Evolutionary conservation across 257 asterid genomes (phyloP).

Genomic region (Petunia axillaris): DNA sequence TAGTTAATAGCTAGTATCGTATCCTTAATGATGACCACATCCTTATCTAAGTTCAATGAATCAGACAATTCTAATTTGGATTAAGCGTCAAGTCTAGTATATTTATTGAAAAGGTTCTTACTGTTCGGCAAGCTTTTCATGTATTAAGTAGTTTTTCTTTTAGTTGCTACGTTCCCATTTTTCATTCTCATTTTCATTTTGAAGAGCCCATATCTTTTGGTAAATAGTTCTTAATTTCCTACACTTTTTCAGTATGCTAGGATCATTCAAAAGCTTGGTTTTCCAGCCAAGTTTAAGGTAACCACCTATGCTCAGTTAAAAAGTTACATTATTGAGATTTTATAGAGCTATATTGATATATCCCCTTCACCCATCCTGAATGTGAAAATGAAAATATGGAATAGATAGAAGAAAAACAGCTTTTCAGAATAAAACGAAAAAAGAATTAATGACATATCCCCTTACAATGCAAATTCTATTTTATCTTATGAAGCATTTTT

Average conservation of each 20-base stretch:
- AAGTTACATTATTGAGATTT: background rate
- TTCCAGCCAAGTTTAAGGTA: conserved; percentile 81
- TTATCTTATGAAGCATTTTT: too few relatives aligned
- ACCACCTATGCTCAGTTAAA: conserved; percentile 18
- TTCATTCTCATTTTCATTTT: conserved; percentile 16
- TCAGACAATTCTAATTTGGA: background rate
- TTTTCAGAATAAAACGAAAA: background rate
- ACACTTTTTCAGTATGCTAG: conserved; percentile 60
- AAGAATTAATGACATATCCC: background rate
- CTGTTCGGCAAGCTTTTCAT: background rate
- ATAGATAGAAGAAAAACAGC: background rate
- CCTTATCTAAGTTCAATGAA: background rate
- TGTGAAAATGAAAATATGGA: background rate
- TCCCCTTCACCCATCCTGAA: background rate
- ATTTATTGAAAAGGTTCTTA: conserved; percentile 18
- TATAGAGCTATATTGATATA: background rate
- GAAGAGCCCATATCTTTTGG: conserved; percentile 11
- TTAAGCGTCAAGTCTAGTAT: background rate
- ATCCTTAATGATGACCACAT: conserved; percentile 5
- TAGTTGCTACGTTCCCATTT: background rate
- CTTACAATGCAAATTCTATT: too few relatives aligned
- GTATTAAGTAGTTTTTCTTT: background rate
- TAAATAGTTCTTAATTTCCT: background rate
- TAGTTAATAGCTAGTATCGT: conserved; percentile 20
- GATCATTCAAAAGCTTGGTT: conserved; percentile 78